These are phyloP conservation scores for Cairneyella variabilis DNA, from an alignment of 495 filamentous ascomycete species.

Conservation along the genomic window DNA sequence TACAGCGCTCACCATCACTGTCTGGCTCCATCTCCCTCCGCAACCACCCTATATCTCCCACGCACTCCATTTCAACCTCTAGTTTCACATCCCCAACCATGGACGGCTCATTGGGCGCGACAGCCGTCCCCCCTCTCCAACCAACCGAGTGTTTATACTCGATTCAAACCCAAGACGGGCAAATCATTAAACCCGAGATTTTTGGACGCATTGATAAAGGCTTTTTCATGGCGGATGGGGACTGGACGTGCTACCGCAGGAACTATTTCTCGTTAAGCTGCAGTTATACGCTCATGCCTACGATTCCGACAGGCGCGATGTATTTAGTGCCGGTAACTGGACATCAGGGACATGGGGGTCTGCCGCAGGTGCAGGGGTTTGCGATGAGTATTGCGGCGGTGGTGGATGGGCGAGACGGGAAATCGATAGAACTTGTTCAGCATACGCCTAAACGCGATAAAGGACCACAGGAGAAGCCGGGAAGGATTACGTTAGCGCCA, in stretches of 20 bases:
- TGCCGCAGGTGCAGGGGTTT: slow-evolving; percentile 59
- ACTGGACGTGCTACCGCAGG: slow-evolving; percentile 94
- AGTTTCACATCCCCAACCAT: slow-evolving; percentile 34
- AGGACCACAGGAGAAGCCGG: slow-evolving; percentile 76
- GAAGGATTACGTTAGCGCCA: slow-evolving; percentile 64
- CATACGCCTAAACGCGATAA: slow-evolving; percentile 96
- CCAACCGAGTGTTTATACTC: slow-evolving; percentile 53
- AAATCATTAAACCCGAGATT: slow-evolving; percentile 67
- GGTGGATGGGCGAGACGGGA: slow-evolving; percentile 71
- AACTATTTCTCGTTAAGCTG: slow-evolving; percentile 94
- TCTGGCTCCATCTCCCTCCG: slow-evolving; percentile 37
- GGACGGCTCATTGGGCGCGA: slow-evolving; percentile 29
- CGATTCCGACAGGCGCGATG: slow-evolving; percentile 21
- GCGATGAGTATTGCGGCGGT: slow-evolving; percentile 86
- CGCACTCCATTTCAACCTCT: slow-evolving; percentile 37
- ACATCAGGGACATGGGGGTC: too few species aligned
- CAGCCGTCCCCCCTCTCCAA: slow-evolving; percentile 51
- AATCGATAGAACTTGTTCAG: slow-evolving; percentile 83
- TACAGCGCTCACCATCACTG: slow-evolving; percentile 45
- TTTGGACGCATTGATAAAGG: slow-evolving; percentile 87
- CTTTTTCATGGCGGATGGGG: slow-evolving; percentile 78
- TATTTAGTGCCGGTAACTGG: slow-evolving; percentile 16
- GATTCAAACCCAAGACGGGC: slow-evolving; percentile 56
- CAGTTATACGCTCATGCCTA: slow-evolving; percentile 65
- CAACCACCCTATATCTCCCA: slow-evolving; percentile 49